Evolutionary conservation across 2,329 filamentous ascomycete species (phyloP).

Genomic region (Hyphodiscus sp.): DNA sequence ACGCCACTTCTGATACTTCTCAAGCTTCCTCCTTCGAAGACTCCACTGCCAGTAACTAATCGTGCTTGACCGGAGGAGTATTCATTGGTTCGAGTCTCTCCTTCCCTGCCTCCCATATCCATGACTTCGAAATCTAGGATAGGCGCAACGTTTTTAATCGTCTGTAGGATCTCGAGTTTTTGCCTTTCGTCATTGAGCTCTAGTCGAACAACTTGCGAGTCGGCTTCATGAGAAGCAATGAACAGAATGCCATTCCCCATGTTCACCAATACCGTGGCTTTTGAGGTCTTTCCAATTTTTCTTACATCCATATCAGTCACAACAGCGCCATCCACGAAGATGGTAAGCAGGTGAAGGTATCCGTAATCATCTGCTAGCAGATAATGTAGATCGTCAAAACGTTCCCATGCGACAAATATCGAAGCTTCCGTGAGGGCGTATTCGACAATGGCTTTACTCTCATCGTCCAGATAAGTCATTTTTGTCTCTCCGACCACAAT

Average conservation of each 20-base stretch:
- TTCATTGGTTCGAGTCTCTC: conserved; percentile 73
- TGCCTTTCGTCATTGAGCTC: conserved; percentile 37
- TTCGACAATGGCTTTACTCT: conserved; percentile 60
- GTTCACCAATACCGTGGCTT: conserved; percentile 74
- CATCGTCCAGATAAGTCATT: conserved; percentile 78
- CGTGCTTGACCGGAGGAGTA: conserved; percentile 93
- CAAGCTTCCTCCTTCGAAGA: conserved; percentile 80
- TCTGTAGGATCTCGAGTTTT: conserved; percentile 62
- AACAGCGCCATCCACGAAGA: conserved; percentile 58
- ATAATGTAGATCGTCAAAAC: conserved; percentile 74
- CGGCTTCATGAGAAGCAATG: conserved; percentile 85
- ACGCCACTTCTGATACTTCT: conserved; percentile 91
- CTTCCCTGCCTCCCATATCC: conserved; percentile 85
- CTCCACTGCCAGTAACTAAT: conserved; percentile 88
- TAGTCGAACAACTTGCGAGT: conserved; percentile 75
- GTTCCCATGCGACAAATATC: conserved; percentile 88
- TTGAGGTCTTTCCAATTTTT: conserved; percentile 59
- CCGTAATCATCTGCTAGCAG: conserved; percentile 92
- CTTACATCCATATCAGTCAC: conserved; percentile 69
- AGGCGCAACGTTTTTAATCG: conserved; percentile 77
- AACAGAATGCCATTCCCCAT: conserved; percentile 69
- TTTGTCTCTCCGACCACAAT: conserved; percentile 74
- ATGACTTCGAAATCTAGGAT: conserved; percentile 92
- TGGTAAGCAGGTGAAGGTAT: conserved; percentile 73
- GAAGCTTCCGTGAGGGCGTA: conserved; percentile 64